Percentiles rank a stretch among this genome's conserved stretches.
phyloP scores from a whole-genome alignment of 352 stramenopile genomes.

The Phytophthora cactorum region DNA sequence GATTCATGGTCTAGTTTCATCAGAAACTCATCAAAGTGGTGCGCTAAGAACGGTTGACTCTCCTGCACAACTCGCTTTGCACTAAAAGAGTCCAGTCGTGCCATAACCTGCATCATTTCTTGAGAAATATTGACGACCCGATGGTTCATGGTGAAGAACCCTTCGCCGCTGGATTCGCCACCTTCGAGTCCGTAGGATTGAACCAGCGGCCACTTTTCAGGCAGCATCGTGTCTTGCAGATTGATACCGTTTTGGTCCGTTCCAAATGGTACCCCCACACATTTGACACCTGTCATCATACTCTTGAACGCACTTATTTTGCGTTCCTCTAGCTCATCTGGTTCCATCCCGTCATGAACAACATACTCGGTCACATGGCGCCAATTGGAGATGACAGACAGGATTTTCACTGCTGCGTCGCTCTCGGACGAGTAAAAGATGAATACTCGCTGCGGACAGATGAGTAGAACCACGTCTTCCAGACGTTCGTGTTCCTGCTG shows the following conservation, averaged over 20 bases:
- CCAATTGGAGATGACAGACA: conserved; percentile 75
- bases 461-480: conserved; percentile 73
- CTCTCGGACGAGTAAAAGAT: conserved; percentile 79
- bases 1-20: conserved; percentile 74
- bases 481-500: conserved; percentile 66
- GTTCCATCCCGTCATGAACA: conserved; percentile 69
- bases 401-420: conserved; percentile 63
- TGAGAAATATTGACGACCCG: conserved; percentile 60
- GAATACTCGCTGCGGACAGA: conserved; percentile 42
- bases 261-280: conserved; percentile 69
- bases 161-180: conserved; percentile 35
- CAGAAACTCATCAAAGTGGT: conserved; percentile 75
- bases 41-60: conserved; percentile 53
- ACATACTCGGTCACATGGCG: conserved; percentile 69
- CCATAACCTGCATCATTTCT: conserved; percentile 45
- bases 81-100: conserved; percentile 60
- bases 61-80: conserved; percentile 59
- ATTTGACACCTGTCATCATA: conserved; percentile 56
- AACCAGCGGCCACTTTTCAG: conserved; percentile 79
- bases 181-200: conserved; percentile 72
- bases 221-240: conserved; percentile 57
- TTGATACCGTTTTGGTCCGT: conserved; percentile 38
- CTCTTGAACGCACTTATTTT: conserved; percentile 72
- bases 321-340: conserved; percentile 68
- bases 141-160: conserved; percentile 86